phyloP scores from a whole-genome alignment of 1,139 yeast species.

The Saccharomycopsis hybrid region DNA sequence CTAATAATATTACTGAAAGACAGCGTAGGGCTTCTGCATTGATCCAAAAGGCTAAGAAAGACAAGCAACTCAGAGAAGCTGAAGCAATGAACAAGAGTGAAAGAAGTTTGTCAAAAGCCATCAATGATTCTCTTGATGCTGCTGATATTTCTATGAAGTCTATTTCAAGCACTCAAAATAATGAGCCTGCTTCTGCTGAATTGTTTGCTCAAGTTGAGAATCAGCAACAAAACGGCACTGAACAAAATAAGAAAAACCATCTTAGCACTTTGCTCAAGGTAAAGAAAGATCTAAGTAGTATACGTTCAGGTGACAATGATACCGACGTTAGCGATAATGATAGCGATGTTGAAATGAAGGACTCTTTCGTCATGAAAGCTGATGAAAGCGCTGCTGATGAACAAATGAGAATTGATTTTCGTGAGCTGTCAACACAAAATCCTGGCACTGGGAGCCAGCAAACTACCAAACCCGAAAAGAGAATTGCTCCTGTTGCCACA shows the following conservation, averaged over 20 bases:
- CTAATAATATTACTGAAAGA: too few species aligned
- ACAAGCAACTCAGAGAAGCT: neutral
- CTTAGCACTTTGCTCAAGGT: neutral
- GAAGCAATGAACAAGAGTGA: neutral
- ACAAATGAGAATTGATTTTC: neutral
- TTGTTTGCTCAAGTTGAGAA: too few species aligned
- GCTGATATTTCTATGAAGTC: neutral
- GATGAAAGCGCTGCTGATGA: neutral
- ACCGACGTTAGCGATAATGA: neutral
- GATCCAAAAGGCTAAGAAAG: slow-evolving; percentile 1
- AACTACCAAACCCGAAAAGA: too few species aligned
- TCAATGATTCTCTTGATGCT: neutral
- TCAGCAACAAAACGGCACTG: too few species aligned
- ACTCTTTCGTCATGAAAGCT: too few species aligned
- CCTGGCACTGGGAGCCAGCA: neutral
- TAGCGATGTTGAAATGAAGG: slow-evolving; percentile 3
- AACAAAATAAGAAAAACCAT: too few species aligned
- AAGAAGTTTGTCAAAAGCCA: slow-evolving; percentile 1
- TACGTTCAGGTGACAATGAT: neutral
- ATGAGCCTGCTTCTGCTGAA: too few species aligned
- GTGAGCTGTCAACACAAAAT: neutral
- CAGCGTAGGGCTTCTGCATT: neutral
- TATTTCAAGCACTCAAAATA: neutral
- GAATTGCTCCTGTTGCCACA: too few species aligned
- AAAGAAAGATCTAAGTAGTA: neutral